Conservation (phyloP, 257 asterid species). For the Cruciata laevipes region DNA sequence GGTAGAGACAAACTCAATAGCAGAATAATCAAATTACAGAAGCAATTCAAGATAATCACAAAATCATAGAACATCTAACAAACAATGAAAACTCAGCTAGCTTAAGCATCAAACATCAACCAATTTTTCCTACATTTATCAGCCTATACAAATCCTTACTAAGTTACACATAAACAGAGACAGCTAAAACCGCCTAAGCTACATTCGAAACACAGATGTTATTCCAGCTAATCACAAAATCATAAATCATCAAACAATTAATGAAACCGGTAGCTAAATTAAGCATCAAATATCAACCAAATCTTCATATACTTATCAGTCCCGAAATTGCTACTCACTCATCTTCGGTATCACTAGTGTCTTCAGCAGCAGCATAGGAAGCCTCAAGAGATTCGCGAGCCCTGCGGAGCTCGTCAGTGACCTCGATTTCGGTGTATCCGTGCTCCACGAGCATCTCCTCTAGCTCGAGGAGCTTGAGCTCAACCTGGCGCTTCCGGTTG, state of each 20-base stretch:
- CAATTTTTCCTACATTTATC: too few relatives aligned
- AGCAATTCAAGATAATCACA: background rate
- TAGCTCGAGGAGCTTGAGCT: constrained; percentile 67
- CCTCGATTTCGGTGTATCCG: constrained; percentile 71
- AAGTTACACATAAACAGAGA: too few relatives aligned
- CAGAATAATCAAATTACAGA: background rate
- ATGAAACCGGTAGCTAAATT: background rate
- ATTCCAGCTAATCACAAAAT: background rate
- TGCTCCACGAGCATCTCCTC: constrained; percentile 80
- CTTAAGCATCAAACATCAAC: too few relatives aligned
- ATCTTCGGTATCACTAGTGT: constrained; percentile 31
- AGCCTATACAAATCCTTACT: too few relatives aligned
- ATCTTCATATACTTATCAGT: background rate
- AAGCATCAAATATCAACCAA: background rate
- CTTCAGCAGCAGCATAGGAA: constrained; percentile 25
- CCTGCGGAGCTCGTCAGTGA: constrained; percentile 59
- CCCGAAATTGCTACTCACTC: background rate
- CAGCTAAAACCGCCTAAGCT: too few relatives aligned
- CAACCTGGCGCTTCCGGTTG: constrained; percentile 80
- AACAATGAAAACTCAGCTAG: too few relatives aligned
- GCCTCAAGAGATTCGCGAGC: constrained; percentile 52
- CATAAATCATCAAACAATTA: background rate
- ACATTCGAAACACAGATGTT: background rate
- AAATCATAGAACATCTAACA: too few relatives aligned
- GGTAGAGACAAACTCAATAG: background rate